Evolutionary conservation across 2,329 filamentous ascomycete genomes (phyloP).

Genomic region (Penicillium thymicola): DNA sequence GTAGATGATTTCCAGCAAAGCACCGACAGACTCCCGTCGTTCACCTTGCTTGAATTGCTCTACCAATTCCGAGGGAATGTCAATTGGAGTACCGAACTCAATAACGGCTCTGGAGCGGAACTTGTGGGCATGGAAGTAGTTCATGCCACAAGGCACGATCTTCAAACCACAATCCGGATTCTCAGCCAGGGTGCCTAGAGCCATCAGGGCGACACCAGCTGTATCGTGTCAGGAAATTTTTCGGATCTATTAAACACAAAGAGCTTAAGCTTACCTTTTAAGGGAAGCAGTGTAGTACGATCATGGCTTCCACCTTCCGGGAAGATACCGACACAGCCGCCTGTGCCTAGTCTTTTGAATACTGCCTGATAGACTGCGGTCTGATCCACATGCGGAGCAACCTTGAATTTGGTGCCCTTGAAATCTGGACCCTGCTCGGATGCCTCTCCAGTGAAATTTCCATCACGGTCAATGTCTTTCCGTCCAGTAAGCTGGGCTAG

Average conservation of each 20-base stretch:
- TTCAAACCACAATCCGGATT: slow-evolving; percentile 84
- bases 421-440: slow-evolving; percentile 59
- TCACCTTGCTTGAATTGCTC: slow-evolving; percentile 80
- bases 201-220: slow-evolving; percentile 98
- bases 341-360: slow-evolving; percentile 74
- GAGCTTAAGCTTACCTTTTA: slow-evolving; percentile 61
- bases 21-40: slow-evolving; percentile 79
- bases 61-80: slow-evolving; percentile 77
- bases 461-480: slow-evolving; percentile 66
- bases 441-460: slow-evolving; percentile 56
- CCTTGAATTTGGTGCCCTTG: slow-evolving; percentile 76
- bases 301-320: slow-evolving; percentile 96
- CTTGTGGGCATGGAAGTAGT: slow-evolving; percentile 99
- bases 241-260: not conserved
- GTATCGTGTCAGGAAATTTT: not conserved
- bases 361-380: slow-evolving; percentile 91
- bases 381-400: slow-evolving; percentile 91
- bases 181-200: slow-evolving; percentile 80
- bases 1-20: slow-evolving; percentile 81
- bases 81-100: slow-evolving; percentile 87
- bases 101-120: slow-evolving; percentile 94
- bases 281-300: slow-evolving; percentile 80
- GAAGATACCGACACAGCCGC: slow-evolving; percentile 93
- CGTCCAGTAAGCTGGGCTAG: slow-evolving; percentile 78
- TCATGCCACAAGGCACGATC: slow-evolving; percentile 97